Conservation (phyloP, 106 monocot genomes). For the Acorus calamus region DNA sequence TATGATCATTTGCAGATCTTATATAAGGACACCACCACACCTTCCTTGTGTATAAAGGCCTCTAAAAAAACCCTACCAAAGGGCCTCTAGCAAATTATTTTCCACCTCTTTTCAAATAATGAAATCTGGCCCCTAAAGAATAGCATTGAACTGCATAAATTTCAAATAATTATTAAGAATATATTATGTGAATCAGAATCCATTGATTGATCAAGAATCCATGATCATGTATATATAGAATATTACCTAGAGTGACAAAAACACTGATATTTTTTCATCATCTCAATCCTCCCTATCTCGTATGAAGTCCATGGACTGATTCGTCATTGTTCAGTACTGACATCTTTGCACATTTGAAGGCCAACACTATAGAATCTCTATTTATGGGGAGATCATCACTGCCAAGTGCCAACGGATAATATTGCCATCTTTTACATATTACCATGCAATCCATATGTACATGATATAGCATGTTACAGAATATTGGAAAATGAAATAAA, state of each 20-base stretch:
- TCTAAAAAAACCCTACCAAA: constrained; percentile 29
- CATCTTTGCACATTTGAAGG: constrained; percentile 86
- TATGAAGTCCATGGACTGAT: constrained; percentile 51
- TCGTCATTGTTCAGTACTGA: constrained; percentile 78
- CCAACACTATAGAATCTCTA: constrained; percentile 75
- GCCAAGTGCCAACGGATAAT: constrained; percentile 32
- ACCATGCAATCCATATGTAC: constrained; percentile 61
- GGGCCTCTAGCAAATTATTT: constrained; percentile 87
- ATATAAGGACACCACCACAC: constrained; percentile 75
- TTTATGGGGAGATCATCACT: constrained; percentile 47
- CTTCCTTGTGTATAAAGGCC: constrained; percentile 56
- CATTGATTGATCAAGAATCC: neutral
- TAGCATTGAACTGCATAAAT: constrained; percentile 86
- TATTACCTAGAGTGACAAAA: neutral
- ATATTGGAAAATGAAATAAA: neutral
- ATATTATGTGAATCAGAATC: neutral
- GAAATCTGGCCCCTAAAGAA: constrained; percentile 93
- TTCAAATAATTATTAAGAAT: neutral
- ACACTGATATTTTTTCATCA: neutral
- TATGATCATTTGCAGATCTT: constrained; percentile 79
- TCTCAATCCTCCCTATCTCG: constrained; percentile 33
- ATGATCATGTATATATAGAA: neutral
- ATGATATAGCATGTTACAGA: constrained; percentile 2
- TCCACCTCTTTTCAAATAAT: constrained; percentile 80
- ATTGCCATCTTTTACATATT: constrained; percentile 76